Conservation (phyloP, 768 basidiomycete genomes). For the Boletus coccyginus region DNA sequence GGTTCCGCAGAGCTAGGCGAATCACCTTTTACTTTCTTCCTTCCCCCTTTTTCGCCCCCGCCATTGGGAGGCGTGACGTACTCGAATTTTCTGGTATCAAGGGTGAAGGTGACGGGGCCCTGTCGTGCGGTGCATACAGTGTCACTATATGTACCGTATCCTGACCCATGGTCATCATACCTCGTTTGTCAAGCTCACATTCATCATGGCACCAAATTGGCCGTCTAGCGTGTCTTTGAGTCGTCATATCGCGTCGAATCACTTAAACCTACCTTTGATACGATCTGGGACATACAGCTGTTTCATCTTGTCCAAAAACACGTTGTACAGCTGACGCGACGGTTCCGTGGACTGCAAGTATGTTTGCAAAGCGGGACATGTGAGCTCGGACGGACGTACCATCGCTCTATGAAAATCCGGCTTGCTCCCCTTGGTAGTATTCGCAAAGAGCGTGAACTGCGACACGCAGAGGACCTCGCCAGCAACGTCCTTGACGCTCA, state of each 20-base stretch:
- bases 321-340: conserved; percentile 66
- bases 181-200: conserved; percentile 83
- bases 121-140: conserved; percentile 24
- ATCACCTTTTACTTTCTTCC: conserved; percentile 7
- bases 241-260: neutral
- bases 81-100: conserved; percentile 80
- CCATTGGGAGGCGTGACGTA: conserved; percentile 40
- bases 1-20: conserved; percentile 3
- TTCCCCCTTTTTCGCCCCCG: conserved; percentile 7
- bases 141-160: neutral
- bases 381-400: conserved; percentile 44
- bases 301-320: conserved; percentile 68
- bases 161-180: conserved; percentile 38
- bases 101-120: conserved; percentile 84
- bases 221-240: conserved; percentile 56
- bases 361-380: neutral
- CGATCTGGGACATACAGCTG: conserved; percentile 67
- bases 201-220: conserved; percentile 97
- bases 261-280: conserved; percentile 60
- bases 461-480: conserved; percentile 94
- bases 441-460: conserved; percentile 89
- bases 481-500: conserved; percentile 79
- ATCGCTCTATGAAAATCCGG: conserved; percentile 93
- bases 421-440: conserved; percentile 84
- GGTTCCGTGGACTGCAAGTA: conserved; percentile 54